Evolutionary conservation across 345 rosid species (phyloP).

Genomic region (Adansonia digitata): DNA sequence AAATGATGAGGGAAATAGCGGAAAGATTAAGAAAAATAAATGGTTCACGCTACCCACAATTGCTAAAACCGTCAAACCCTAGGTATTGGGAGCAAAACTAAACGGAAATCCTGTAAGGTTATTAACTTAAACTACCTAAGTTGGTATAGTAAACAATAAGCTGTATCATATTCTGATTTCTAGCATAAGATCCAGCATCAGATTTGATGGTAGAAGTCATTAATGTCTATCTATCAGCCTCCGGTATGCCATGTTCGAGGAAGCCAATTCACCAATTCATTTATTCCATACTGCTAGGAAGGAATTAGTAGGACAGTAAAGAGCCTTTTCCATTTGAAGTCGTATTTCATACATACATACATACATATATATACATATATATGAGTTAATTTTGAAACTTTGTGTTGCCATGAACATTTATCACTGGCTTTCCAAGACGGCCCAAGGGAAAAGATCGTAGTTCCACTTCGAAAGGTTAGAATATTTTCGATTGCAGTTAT

Average conservation of each 20-base stretch:
- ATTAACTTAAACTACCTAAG: slow-evolving; percentile 8
- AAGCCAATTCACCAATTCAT: too few relatives aligned
- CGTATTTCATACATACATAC: too few relatives aligned
- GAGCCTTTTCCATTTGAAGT: too few relatives aligned
- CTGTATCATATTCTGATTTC: not conserved
- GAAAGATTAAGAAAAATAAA: slow-evolving; percentile 29
- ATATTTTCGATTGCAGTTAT: too few relatives aligned
- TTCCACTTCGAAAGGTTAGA: too few relatives aligned
- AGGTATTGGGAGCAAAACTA: slow-evolving; percentile 44
- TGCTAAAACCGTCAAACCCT: slow-evolving; percentile 33
- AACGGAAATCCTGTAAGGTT: slow-evolving; percentile 43
- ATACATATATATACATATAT: too few relatives aligned
- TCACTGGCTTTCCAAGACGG: too few relatives aligned
- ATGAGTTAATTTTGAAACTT: too few relatives aligned
- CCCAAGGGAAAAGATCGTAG: too few relatives aligned
- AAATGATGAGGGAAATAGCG: not conserved
- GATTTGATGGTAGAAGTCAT: slow-evolving; percentile 50
- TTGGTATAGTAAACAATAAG: not conserved
- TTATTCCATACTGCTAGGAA: too few relatives aligned
- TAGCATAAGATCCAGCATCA: slow-evolving; percentile 10
- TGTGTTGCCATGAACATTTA: too few relatives aligned
- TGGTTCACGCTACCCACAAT: slow-evolving; percentile 73
- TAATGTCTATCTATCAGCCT: slow-evolving; percentile 77
- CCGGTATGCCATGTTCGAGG: slow-evolving; percentile 92
- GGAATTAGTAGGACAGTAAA: too few relatives aligned